Percentiles rank a stretch among this genome's conserved stretches.
phyloP scores from a whole-genome alignment of 176 grass and related monocot species.

The Pharus latifolius region DNA sequence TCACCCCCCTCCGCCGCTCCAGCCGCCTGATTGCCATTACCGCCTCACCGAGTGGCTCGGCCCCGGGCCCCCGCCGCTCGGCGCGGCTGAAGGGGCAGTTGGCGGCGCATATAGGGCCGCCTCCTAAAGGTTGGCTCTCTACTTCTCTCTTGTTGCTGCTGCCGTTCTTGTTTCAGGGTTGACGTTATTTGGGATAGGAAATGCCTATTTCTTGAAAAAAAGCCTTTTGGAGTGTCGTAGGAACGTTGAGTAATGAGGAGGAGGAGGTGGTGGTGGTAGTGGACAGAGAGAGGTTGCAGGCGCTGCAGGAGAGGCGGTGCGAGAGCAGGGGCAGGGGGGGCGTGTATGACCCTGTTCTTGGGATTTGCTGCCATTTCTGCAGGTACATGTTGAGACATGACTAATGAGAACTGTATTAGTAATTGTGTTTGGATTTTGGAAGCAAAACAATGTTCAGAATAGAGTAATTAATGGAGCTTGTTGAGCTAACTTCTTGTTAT shows the following conservation, averaged over 20 bases:
- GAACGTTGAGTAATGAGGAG: constrained; percentile 8
- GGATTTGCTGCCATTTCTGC: constrained; percentile 92
- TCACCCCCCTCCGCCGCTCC: constrained; percentile 61
- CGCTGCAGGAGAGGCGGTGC: constrained; percentile 43
- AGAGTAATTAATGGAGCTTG: neutral
- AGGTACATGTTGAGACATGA: constrained; percentile 14
- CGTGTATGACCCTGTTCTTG: constrained; percentile 69
- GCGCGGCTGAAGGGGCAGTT: constrained; percentile 9
- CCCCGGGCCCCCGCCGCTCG: constrained; percentile 10
- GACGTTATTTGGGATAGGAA: neutral
- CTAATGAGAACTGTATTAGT: neutral
- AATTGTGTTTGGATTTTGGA: neutral
- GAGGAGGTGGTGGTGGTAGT: neutral
- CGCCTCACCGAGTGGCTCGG: neutral
- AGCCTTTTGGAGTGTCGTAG: neutral
- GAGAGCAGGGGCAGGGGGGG: constrained; percentile 56
- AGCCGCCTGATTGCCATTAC: constrained; percentile 25
- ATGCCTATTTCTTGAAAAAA: neutral
- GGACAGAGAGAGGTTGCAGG: constrained; percentile 33
- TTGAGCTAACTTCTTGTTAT: neutral
- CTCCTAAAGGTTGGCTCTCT: constrained; percentile 12
- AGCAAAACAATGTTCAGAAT: neutral
- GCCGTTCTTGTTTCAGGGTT: neutral
- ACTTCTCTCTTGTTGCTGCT: neutral
- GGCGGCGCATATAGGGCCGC: neutral